Evolutionary conservation across 495 filamentous ascomycete species (phyloP).

Genomic region (Bacidia gigantensis): DNA sequence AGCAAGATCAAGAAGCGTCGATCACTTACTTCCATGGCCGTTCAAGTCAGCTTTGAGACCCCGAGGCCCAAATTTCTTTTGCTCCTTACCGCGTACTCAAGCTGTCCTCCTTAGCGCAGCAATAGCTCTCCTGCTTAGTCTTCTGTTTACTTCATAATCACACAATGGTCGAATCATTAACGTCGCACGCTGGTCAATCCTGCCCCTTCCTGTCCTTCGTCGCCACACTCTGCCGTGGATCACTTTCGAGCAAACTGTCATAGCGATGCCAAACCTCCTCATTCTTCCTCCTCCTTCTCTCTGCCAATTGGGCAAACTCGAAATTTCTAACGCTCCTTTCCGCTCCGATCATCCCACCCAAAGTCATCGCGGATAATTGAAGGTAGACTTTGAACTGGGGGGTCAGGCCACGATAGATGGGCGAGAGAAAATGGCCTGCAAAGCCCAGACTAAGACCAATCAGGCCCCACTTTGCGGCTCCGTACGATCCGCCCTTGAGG

Average conservation of each 20-base stretch:
- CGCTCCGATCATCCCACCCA: conserved; percentile 74
- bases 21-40: no score
- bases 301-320: conserved; percentile 32
- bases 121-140: no score
- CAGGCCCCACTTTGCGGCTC: conserved; percentile 54
- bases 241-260: conserved; percentile 19
- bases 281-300: conserved; percentile 47
- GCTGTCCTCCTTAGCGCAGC: no score
- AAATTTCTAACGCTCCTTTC: conserved; percentile 62
- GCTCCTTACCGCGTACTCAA: no score
- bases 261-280: conserved; percentile 44
- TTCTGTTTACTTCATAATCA: no score
- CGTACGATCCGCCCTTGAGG: conserved; percentile 41
- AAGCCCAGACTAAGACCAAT: conserved; percentile 42
- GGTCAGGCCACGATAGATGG: conserved; percentile 69
- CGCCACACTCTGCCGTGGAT: conserved; percentile 9
- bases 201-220: conserved; percentile 7
- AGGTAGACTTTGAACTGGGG: conserved; percentile 86
- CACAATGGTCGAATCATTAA: no score
- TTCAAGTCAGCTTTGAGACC: no score
- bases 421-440: conserved; percentile 44
- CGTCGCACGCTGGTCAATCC: no score
- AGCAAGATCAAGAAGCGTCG: no score
- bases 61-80: no score
- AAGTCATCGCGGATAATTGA: conserved; percentile 76